These are phyloP conservation scores for Rasamsonia emersonii DNA, from an alignment of 2,329 filamentous ascomycete genomes.

Conservation along the genomic window DNA sequence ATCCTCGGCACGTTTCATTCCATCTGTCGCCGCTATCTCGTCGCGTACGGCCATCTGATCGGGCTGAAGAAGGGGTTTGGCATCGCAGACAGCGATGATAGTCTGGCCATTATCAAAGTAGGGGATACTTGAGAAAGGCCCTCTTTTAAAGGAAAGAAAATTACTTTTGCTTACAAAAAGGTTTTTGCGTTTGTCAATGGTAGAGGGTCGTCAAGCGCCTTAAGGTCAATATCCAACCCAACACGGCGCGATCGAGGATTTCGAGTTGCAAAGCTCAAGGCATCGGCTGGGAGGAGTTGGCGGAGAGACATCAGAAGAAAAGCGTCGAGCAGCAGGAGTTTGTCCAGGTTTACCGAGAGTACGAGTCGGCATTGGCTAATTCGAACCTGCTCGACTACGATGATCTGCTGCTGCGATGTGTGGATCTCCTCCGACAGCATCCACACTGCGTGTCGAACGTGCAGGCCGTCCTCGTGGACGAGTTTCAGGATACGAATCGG, in stretches of 20 bases:
- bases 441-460: conserved; percentile 82
- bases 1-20: conserved; percentile 93
- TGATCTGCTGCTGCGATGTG: conserved; percentile 76
- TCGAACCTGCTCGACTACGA: conserved; percentile 91
- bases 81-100: conserved; percentile 81
- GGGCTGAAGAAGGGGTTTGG: conserved; percentile 76
- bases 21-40: conserved; percentile 75
- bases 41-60: conserved; percentile 74
- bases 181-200: background rate
- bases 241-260: conserved; percentile 65
- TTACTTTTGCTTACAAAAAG: no score
- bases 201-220: conserved; percentile 69
- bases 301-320: conserved; percentile 26
- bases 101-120: conserved; percentile 62
- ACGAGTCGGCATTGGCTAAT: conserved; percentile 63
- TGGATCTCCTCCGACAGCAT: conserved; percentile 63
- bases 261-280: conserved; percentile 53
- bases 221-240: conserved; percentile 59
- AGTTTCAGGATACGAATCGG: conserved; percentile 95
- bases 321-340: conserved; percentile 55
- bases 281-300: conserved; percentile 38
- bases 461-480: conserved; percentile 85
- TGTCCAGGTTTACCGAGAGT: conserved; percentile 60
- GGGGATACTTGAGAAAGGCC: conserved; percentile 1
- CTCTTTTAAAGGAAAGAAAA: conserved; percentile 1